Base-by-base conservation (phyloP, 805 yeast species). In the Metschnikowia koreensis region DNA sequence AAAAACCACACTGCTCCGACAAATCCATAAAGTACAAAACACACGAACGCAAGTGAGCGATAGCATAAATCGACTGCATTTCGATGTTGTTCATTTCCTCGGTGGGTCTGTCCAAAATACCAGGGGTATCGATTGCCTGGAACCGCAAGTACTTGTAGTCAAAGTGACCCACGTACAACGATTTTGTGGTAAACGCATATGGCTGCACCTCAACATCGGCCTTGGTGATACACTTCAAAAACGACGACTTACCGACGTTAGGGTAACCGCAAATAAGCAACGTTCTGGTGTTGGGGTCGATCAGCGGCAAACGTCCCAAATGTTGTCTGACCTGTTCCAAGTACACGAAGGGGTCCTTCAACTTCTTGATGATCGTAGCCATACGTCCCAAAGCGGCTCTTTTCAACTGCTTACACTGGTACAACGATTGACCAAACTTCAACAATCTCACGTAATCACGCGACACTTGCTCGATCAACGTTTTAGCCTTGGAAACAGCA, bases 141-240 rank as follows among this genome's bases (percentile, higher is more conserved):
- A 94, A 94, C 66, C 99, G 81, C 66, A 94, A 78, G 72, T 94
- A 96, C 76, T 94, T 94, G 78, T 94, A 94, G 76, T 94, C 99
- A 69, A 94, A 94, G 76, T 94, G 99, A 61, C 99, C 99, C 53
- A 94, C 99, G 65, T 90, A 94, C 63, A 94, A 77, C 33, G 97
- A 89, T 76, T 94, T 94, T 55, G 99, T 94, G 61, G 99, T 94
- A 84, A 94, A 94, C 34, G 99, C 99, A 72, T 94, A 94, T 40
- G 99, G 99, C 74, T 94, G 99, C 55, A 94, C 99, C 68, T 94
- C 99, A 53, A 94, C 99, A 65, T 94, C 98, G 38, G 98, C 98
- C 65, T 96, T 89, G 58, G 99, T 94, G 73, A 94, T 89, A 70
- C 94, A 83, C 66, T 84, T 81, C 71, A 94, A 80, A 74, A 94